Evolutionary conservation across 176 grass and related monocot genomes (phyloP).

Genomic region (Hordeum vulgare): DNA sequence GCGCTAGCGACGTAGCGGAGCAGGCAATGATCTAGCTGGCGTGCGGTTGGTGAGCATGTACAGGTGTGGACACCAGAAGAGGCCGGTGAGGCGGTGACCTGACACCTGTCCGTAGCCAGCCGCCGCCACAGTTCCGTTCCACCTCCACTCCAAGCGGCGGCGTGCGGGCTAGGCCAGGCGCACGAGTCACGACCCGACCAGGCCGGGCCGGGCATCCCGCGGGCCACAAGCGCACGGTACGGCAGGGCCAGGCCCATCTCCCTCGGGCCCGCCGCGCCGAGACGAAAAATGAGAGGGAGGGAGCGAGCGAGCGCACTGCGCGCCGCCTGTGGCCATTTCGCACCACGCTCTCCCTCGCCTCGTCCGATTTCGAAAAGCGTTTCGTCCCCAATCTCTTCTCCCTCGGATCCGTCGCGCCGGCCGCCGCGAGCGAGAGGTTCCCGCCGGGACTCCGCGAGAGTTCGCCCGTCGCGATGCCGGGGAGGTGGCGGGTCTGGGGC

Average conservation of each 20-base stretch:
- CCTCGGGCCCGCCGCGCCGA: background rate
- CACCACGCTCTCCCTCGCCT: background rate
- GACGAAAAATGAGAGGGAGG: background rate
- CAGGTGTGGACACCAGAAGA: background rate
- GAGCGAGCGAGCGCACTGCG: background rate
- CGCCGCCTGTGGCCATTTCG: background rate
- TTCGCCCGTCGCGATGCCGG: background rate
- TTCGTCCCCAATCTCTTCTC: background rate
- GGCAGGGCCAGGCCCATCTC: background rate
- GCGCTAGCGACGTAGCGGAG: background rate
- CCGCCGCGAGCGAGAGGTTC: background rate
- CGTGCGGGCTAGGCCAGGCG: background rate
- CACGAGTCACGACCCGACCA: background rate
- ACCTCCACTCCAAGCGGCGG: background rate
- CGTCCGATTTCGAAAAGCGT: background rate
- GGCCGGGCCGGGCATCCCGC: background rate
- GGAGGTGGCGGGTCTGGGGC: conserved; percentile 35
- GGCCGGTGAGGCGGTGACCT: background rate
- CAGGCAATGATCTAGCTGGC: background rate
- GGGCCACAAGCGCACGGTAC: background rate
- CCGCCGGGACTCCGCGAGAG: background rate
- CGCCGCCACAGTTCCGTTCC: background rate
- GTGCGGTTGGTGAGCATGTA: background rate
- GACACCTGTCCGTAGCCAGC: background rate
- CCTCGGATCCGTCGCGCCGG: background rate